A percentile compares a stretch with the other conserved stretches of the same genome.
Evolutionary conservation across 176 grass and related monocot genomes (phyloP).

Genomic region (Carex pumila): DNA sequence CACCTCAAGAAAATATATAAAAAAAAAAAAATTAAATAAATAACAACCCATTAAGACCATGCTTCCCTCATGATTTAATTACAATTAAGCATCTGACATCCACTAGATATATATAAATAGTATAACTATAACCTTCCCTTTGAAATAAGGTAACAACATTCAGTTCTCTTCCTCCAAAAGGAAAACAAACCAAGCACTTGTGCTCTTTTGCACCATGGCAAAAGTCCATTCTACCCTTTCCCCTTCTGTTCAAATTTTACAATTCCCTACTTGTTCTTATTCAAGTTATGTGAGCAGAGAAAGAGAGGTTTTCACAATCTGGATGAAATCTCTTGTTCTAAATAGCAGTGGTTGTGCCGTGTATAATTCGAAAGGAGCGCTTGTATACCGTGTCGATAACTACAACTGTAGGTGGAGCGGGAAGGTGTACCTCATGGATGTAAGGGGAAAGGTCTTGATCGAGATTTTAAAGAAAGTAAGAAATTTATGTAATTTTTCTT

Average conservation of each 20-base stretch:
- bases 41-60: background rate
- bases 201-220: constrained; percentile 10
- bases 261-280: background rate
- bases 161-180: background rate
- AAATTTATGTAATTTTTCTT: background rate
- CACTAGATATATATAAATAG: constrained; percentile 2
- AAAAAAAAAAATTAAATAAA: background rate
- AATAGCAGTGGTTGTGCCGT: constrained; percentile 64
- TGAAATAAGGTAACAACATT: background rate
- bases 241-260: constrained; percentile 3
- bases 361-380: constrained; percentile 44
- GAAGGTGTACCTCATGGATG: constrained; percentile 65
- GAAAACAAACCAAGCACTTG: background rate
- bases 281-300: constrained; percentile 20
- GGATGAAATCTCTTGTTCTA: constrained; percentile 89
- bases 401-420: constrained; percentile 44
- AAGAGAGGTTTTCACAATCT: constrained; percentile 67
- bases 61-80: background rate
- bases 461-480: constrained; percentile 47
- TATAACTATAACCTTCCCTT: background rate
- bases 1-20: background rate
- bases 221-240: constrained; percentile 27
- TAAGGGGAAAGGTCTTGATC: constrained; percentile 40
- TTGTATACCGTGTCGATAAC: constrained; percentile 82
- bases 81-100: background rate